These are phyloP conservation scores for Penicillium decumbens DNA, from an alignment of 2,329 filamentous ascomycete genomes.

Conservation along the genomic window DNA sequence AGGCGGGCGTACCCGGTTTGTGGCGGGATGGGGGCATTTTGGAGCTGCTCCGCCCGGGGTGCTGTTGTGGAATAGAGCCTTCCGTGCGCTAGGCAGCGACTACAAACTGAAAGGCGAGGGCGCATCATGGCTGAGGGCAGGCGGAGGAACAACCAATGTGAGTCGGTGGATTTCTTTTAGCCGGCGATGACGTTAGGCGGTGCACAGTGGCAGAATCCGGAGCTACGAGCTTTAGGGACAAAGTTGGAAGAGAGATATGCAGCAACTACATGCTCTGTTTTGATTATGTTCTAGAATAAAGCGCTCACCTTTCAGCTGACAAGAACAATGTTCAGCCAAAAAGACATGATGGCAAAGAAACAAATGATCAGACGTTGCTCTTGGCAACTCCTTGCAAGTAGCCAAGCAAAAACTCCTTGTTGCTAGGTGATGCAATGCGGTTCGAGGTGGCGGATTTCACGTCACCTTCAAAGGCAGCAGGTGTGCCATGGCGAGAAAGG, in stretches of 20 bases:
- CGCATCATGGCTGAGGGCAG: constrained; percentile 30
- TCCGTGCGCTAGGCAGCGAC: constrained; percentile 25
- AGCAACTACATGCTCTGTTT: neutral
- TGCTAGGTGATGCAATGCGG: constrained; percentile 56
- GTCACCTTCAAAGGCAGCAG: constrained; percentile 38
- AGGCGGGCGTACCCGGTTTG: constrained; percentile 51
- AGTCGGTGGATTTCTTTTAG: constrained; percentile 21
- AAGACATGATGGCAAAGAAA: neutral
- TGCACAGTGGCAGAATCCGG: constrained; percentile 23
- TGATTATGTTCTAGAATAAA: neutral
- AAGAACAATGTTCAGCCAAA: neutral
- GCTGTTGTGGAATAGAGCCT: constrained; percentile 30
- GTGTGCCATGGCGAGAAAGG: constrained; percentile 19
- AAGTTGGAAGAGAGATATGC: neutral
- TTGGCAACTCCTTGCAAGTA: constrained; percentile 61
- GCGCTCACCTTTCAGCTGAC: neutral
- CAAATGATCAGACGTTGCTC: constrained; percentile 33
- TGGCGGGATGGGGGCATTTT: constrained; percentile 35
- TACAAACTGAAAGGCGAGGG: constrained; percentile 28
- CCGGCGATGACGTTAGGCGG: constrained; percentile 30
- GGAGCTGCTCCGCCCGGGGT: constrained; percentile 8
- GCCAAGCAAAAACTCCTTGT: constrained; percentile 70
- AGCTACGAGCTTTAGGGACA: neutral
- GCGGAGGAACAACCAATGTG: constrained; percentile 8
- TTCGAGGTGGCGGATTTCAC: constrained; percentile 44